phyloP scores from a whole-genome alignment of 179 eudicot genomes.

The Spergularia azorica region DNA sequence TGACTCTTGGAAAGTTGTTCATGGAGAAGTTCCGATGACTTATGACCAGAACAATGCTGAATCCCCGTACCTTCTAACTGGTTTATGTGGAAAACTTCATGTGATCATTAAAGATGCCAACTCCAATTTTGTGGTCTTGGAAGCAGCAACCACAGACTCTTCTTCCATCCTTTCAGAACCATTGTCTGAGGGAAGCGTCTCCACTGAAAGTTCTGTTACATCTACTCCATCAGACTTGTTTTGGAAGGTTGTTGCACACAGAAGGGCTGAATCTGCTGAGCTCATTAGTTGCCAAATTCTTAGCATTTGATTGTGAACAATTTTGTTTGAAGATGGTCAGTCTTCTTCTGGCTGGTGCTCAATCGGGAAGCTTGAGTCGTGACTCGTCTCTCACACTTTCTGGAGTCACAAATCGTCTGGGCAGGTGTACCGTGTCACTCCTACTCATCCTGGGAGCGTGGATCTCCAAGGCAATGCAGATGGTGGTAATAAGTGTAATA shows the following conservation, averaged over 20 bases:
- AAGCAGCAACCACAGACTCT: conserved; percentile 42
- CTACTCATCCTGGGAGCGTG: too few relatives aligned
- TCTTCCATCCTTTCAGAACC: conserved; percentile 24
- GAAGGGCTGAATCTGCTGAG: conserved; percentile 60
- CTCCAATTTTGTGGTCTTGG: conserved; percentile 58
- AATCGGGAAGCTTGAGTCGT: neutral
- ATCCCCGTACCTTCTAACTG: conserved; percentile 83
- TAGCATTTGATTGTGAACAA: conserved; percentile 19
- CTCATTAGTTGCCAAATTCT: conserved; percentile 78
- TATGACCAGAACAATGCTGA: conserved; percentile 66
- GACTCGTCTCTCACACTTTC: neutral
- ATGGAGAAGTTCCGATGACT: conserved; percentile 64
- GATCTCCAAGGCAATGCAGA: too few relatives aligned
- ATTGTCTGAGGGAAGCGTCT: conserved; percentile 11
- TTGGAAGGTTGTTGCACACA: conserved; percentile 65
- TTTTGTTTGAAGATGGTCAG: conserved; percentile 13
- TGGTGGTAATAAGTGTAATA: too few relatives aligned
- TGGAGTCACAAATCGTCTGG: neutral
- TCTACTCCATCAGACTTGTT: conserved; percentile 29
- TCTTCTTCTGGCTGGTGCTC: neutral
- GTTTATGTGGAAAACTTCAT: conserved; percentile 74
- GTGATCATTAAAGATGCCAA: conserved; percentile 73
- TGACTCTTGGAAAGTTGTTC: conserved; percentile 77
- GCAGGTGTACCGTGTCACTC: neutral
- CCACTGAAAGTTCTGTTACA: conserved; percentile 25